phyloP scores from a whole-genome alignment of 1,139 yeast species.

The Scheffersomyces lignicola region DNA sequence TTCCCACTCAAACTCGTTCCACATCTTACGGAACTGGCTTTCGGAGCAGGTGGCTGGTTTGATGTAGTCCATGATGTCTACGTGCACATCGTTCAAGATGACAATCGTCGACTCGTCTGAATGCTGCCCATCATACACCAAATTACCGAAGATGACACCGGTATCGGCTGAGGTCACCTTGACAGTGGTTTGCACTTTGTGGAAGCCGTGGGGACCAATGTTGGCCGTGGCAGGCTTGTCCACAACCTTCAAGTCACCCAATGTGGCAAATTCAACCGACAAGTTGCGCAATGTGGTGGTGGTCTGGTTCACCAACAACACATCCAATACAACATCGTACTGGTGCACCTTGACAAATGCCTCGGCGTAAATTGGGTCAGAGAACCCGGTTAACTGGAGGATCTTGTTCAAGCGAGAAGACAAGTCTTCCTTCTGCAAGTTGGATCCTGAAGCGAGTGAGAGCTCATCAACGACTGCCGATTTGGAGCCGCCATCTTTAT shows the following conservation, averaged over 20 bases:
- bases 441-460: constrained; percentile 44
- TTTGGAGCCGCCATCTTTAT: constrained; percentile 40
- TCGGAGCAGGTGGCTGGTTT: constrained; percentile 92
- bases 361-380: constrained; percentile 97
- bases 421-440: constrained; percentile 53
- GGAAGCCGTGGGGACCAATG: constrained; percentile 95
- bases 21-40: constrained; percentile 91
- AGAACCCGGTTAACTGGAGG: constrained; percentile 92
- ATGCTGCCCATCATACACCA: constrained; percentile 94
- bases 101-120: constrained; percentile 90
- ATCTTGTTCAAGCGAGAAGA: constrained; percentile 83
- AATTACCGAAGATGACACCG: constrained; percentile 95
- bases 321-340: constrained; percentile 93
- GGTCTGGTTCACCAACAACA: constrained; percentile 91
- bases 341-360: constrained; percentile 95
- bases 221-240: constrained; percentile 93
- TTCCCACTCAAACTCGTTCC: constrained; percentile 99
- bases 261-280: constrained; percentile 92
- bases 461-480: constrained; percentile 50
- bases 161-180: constrained; percentile 98
- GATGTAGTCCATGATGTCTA: constrained; percentile 96
- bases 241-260: constrained; percentile 93
- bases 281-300: constrained; percentile 86
- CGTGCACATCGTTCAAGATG: constrained; percentile 90
- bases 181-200: constrained; percentile 82